Evolutionary conservation across 257 asterid genomes (phyloP), one percentile per base, ranked within the genome.

Genomic region (Striga asiatica): DNA sequence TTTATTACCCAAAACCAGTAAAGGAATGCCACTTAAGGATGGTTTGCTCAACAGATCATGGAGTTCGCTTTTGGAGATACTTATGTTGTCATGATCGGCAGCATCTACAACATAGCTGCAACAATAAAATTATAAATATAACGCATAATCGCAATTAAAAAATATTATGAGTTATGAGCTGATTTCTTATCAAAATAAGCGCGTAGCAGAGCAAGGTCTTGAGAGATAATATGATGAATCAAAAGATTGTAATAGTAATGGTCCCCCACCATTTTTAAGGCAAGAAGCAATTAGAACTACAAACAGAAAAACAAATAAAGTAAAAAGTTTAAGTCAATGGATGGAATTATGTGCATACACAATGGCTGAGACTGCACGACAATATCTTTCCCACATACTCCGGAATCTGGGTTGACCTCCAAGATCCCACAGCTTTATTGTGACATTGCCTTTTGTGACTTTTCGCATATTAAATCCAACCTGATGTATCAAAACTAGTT

Each of bases 371-470:
- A 91, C 98, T 37, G 96, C 88, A 49, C 98, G 98, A 56, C 98
- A 89, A 60, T 89, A 91, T 68, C 96, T 71, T 79, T 91, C 98
- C 98, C 98, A 87, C 95, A 87, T 83, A 52, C 94, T 91, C 56
- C 96, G 71, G 64, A 91, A 86, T 77, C 98, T 84, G 50, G 98
- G 98, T 75, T 87, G 98, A 69, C 98, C 98, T 46, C 98, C 98
- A 82, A 91, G 96, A 76, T 91, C 98, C 98, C 98, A 91, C 70
- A 91, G 67, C 76, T 91, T 91, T 56, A 91, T 91, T 16, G 98
- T 91, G 59, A 91, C 98, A 73, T 84, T 91, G 49, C 98, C 98
- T 73, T 91, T 91, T 23, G 96, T 83, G 66, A 91, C 95, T 75
- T 91, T 91, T 22, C 93, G 84, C 98, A 87, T 91, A 64, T 91